These are phyloP conservation scores for Serendipita sp. DNA, from an alignment of 768 basidiomycete species.

Conservation along the genomic window DNA sequence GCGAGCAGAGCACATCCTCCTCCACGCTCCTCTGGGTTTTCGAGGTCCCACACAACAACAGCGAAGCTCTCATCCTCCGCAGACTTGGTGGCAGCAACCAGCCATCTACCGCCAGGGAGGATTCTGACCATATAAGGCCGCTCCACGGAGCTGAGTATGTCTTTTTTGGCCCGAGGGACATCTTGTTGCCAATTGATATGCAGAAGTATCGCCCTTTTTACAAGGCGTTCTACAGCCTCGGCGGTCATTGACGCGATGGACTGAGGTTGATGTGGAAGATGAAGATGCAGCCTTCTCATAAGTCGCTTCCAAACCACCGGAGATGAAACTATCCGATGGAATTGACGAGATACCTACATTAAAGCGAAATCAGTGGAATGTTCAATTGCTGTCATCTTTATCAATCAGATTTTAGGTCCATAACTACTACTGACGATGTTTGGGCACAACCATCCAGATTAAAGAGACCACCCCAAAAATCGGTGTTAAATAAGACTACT, in stretches of 20 bases:
- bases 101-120: not conserved
- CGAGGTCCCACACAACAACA: conserved; percentile 2
- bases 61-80: not conserved
- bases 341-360: not conserved
- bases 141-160: not conserved
- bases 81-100: not conserved
- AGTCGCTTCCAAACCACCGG: conserved; percentile 3
- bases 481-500: not conserved
- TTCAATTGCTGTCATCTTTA: too few relatives aligned
- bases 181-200: not conserved
- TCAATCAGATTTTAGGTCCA: too few relatives aligned
- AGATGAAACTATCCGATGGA: not conserved
- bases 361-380: too few relatives aligned
- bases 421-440: too few relatives aligned
- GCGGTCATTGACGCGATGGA: not conserved
- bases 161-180: not conserved
- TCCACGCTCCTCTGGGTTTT: conserved; percentile 1
- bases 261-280: not conserved
- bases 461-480: not conserved
- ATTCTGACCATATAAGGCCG: not conserved
- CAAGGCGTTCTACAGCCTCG: not conserved
- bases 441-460: not conserved
- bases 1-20: not conserved
- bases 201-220: not conserved
- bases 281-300: not conserved